These are phyloP conservation scores for Malbranchea zuffiana DNA, from an alignment of 2,329 filamentous ascomycete genomes.

Conservation along the genomic window DNA sequence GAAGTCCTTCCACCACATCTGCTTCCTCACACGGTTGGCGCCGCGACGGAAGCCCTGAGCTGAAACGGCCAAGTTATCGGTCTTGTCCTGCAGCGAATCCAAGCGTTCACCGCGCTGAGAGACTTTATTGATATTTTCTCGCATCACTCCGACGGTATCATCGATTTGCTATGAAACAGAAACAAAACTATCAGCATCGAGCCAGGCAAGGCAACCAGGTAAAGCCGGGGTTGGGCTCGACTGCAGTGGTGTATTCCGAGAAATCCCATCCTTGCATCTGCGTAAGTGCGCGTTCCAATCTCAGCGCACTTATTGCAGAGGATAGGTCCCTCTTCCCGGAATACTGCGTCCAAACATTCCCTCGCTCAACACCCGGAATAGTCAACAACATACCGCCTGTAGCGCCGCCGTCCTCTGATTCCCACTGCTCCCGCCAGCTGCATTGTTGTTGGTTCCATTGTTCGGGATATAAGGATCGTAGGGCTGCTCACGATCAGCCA, in stretches of 20 bases:
- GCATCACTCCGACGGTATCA: conserved; percentile 88
- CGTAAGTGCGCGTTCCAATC: too few relatives aligned
- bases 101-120: conserved; percentile 84
- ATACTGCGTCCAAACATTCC: not conserved
- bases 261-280: not conserved
- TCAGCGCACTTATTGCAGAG: too few relatives aligned
- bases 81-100: conserved; percentile 85
- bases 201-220: conserved; percentile 6
- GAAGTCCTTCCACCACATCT: conserved; percentile 99
- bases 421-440: conserved; percentile 43
- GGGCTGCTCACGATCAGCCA: conserved; percentile 52
- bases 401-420: conserved; percentile 61
- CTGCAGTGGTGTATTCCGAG: not conserved
- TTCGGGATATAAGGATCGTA: conserved; percentile 84
- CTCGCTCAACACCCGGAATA: not conserved
- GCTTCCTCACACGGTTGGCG: conserved; percentile 88
- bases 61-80: conserved; percentile 78
- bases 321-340: not conserved
- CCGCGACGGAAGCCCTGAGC: conserved; percentile 93
- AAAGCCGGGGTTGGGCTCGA: conserved; percentile 14
- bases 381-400: conserved; percentile 62
- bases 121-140: conserved; percentile 94
- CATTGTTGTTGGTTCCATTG: conserved; percentile 42
- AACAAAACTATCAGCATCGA: conserved; percentile 2
- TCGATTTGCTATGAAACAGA: conserved; percentile 80